Base-by-base conservation (phyloP, 208 protist species). In the Leishmania tarentolae region DNA sequence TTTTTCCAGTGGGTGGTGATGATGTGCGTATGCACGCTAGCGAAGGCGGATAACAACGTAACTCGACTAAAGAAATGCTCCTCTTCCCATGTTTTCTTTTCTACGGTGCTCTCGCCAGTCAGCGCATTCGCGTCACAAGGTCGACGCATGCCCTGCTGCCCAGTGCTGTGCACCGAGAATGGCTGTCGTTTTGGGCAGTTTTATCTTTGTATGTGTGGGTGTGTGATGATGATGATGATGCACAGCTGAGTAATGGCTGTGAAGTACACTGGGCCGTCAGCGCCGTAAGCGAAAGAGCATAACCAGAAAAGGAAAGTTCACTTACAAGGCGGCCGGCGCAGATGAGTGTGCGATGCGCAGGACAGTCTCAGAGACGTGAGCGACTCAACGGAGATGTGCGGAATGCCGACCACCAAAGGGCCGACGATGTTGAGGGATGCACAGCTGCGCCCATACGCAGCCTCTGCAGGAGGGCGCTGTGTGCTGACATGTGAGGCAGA, bases 21-120 rank as follows among this genome's bases (percentile, higher is more conserved):
- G 8, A 21, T 42, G 7, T 21, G 68, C 66, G 24, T 63, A 19
- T 65, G 40, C 50, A 56, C 53, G 53, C 47, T 19, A 56, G 44
- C 69, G 40, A 44, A 53, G 44, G 69, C 24, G 44, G 40, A 75
- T 81, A 81, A 81, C 68, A 66, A 56, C 52, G 6, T 74, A 44
- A 42, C 68, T 69, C 63, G 66, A 66, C 50, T 68, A 56, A 52
- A 31, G 28, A 57, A 65, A 50, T 31, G 40, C 6, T 35, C 44
- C 40, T 79, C 65, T 70, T 17, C 44, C n/a, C 66, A 44, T 52
- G 19, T 24, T 75, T 68, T 75, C 71, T 66, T 65, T 46, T 61
- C 24, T 73, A 42, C 72, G 53, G 35, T 52, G 57, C 24, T 75
- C 70, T 46, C 47, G 19, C 47, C n/a, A 66, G 24, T 71, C 47